phyloP scores from a whole-genome alignment of 352 stramenopile species.

The Pythium dissotocum region DNA sequence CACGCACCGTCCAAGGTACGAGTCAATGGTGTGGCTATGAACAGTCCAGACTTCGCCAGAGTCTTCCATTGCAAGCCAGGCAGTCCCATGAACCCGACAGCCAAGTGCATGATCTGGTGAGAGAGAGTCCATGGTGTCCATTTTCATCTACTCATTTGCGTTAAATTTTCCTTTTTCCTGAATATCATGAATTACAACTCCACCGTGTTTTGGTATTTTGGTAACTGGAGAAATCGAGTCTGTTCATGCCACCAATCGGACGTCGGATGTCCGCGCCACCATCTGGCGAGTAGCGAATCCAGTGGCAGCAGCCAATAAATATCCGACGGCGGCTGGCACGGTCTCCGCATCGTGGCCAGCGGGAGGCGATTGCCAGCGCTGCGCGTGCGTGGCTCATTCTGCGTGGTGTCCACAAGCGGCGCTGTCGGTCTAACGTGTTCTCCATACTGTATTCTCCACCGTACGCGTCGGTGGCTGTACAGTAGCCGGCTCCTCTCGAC shows the following conservation, averaged over 20 bases:
- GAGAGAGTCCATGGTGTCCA: background rate
- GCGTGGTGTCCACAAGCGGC: background rate
- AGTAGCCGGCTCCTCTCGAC: background rate
- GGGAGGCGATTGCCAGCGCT: background rate
- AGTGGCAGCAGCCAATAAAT: constrained; percentile 16
- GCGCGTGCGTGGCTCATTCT: background rate
- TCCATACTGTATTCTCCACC: background rate
- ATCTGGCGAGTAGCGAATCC: background rate
- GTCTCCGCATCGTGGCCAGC: background rate
- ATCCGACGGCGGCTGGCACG: constrained; percentile 25
- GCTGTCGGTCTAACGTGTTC: background rate
- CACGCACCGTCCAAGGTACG: constrained; percentile 52
- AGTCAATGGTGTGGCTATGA: constrained; percentile 70
- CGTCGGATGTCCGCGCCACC: background rate
- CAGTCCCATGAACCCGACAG: constrained; percentile 12
- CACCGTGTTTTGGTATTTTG: background rate
- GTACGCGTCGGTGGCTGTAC: no score
- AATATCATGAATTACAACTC: no score
- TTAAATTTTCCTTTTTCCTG: no score
- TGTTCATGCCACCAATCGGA: constrained; percentile 4
- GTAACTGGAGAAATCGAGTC: constrained; percentile 5
- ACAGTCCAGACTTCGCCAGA: constrained; percentile 51
- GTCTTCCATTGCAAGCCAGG: constrained; percentile 47
- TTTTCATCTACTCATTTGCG: background rate
- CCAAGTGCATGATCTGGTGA: constrained; percentile 19